Conservation (phyloP, 257 asterid species). For the Paulownia fortunei region DNA sequence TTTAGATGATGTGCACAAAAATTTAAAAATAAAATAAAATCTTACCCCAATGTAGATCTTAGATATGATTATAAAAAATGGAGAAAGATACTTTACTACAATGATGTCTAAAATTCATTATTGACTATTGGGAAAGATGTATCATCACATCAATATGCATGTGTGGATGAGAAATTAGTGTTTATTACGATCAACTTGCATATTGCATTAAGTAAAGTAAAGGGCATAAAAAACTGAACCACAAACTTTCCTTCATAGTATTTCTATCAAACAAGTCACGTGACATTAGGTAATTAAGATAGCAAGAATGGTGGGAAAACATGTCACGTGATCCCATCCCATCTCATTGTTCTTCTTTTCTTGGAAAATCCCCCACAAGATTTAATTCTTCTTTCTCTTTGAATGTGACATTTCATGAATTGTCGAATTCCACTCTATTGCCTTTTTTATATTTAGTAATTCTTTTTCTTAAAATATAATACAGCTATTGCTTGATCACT, state of each 20-base stretch:
- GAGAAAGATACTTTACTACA: neutral
- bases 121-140: neutral
- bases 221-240: neutral
- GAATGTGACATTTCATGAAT: neutral
- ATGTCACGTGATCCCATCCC: slow-evolving; percentile 35
- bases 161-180: neutral
- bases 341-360: slow-evolving; percentile 22
- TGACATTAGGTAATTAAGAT: slow-evolving; percentile 21
- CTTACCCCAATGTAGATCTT: neutral
- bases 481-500: no score
- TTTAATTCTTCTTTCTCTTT: neutral
- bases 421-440: neutral
- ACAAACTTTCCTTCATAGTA: neutral
- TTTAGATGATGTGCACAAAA: no score
- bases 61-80: neutral
- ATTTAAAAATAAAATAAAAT: no score
- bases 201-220: neutral
- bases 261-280: slow-evolving; percentile 31
- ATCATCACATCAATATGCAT: no score
- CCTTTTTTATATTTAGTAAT: no score
- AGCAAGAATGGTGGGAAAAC: neutral
- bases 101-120: no score
- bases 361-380: neutral
- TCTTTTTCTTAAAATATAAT: no score
- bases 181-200: neutral